A percentile compares a stretch with the other conserved stretches of the same genome.
phyloP scores from a whole-genome alignment of 1,284 basidiomycete genomes.

The Trichosporon coremiiforme region DNA sequence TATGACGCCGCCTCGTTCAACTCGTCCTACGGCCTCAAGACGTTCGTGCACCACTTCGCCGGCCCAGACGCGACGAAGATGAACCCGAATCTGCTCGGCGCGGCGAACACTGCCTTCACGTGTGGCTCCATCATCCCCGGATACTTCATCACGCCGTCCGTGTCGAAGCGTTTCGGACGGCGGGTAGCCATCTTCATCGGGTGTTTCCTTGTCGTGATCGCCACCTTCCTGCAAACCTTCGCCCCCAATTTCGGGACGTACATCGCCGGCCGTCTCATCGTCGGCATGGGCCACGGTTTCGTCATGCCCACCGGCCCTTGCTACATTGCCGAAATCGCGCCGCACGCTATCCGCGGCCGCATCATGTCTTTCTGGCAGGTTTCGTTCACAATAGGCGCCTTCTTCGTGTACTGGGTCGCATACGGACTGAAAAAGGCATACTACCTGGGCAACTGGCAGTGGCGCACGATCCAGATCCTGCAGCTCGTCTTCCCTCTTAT shows the following conservation, averaged over 20 bases:
- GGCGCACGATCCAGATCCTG: slow-evolving; percentile 25
- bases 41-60: slow-evolving; percentile 22
- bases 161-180: slow-evolving; percentile 3
- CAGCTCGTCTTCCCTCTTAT: slow-evolving; percentile 30
- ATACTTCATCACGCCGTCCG: slow-evolving; percentile 13
- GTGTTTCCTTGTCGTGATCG: slow-evolving; percentile 5
- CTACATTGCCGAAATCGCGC: slow-evolving; percentile 20
- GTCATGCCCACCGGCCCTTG: slow-evolving; percentile 19
- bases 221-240: slow-evolving; percentile 15
- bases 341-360: slow-evolving; percentile 4
- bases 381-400: slow-evolving; percentile 17
- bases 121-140: slow-evolving; percentile 18
- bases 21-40: slow-evolving; percentile 18
- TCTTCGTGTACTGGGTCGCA: slow-evolving; percentile 22
- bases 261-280: slow-evolving; percentile 17
- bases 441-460: slow-evolving; percentile 31
- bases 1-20: slow-evolving; percentile 20
- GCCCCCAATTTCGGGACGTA: slow-evolving; percentile 19
- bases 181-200: slow-evolving; percentile 11
- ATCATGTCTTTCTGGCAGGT: slow-evolving; percentile 23
- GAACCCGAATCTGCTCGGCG: slow-evolving; percentile 18
- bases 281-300: slow-evolving; percentile 19
- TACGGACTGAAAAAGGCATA: slow-evolving; percentile 27
- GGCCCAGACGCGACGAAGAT: background rate
- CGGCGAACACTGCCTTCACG: slow-evolving; percentile 20